These are phyloP conservation scores for Malus hybrid DNA, from an alignment of 331 rosid species.

Conservation along the genomic window DNA sequence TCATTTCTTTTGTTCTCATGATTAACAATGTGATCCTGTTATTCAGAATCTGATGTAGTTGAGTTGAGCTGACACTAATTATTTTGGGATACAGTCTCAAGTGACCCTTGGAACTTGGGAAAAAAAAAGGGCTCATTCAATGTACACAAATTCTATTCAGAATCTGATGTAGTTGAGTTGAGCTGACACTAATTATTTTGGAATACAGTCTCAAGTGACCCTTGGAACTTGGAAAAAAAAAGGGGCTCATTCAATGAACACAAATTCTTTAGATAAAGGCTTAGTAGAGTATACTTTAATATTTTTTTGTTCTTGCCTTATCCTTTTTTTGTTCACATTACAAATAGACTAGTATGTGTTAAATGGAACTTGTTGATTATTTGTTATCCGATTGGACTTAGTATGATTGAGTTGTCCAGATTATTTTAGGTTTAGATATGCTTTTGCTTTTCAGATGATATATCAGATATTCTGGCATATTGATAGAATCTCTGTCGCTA, in stretches of 20 bases:
- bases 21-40: not conserved
- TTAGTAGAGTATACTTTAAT: not conserved
- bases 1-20: not conserved
- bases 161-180: not conserved
- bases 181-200: not conserved
- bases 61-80: too few relatives aligned
- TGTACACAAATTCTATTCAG: too few relatives aligned
- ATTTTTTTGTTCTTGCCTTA: not conserved
- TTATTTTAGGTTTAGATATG: not conserved
- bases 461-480: not conserved
- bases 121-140: too few relatives aligned
- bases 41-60: not conserved
- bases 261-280: not conserved
- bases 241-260: not conserved
- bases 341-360: not conserved
- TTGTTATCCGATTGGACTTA: not conserved
- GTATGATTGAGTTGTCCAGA: not conserved
- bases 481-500: not conserved
- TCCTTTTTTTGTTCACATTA: not conserved
- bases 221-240: not conserved
- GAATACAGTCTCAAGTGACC: not conserved
- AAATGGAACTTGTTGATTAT: not conserved
- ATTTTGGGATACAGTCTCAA: too few relatives aligned
- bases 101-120: too few relatives aligned
- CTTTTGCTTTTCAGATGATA: not conserved